phyloP scores from a whole-genome alignment of 306 rosid species.

The Castanea mollissima region DNA sequence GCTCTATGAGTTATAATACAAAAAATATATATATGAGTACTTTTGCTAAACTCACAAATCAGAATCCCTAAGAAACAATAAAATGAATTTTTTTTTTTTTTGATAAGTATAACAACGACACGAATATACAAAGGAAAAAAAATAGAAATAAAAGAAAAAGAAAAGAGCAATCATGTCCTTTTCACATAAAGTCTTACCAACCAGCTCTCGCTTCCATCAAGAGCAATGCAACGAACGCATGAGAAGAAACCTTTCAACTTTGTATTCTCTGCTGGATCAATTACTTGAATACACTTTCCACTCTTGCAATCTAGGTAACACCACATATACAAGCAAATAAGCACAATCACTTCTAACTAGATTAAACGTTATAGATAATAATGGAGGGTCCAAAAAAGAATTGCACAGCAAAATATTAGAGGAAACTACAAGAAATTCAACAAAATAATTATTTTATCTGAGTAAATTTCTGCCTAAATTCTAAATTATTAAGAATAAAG shows the following conservation, averaged over 20 bases:
- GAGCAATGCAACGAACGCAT: constrained; percentile 67
- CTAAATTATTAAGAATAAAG: constrained; percentile 5
- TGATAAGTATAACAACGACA: not conserved
- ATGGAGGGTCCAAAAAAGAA: not conserved
- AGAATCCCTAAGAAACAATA: constrained; percentile 1
- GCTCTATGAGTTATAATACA: not conserved
- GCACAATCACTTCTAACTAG: not conserved
- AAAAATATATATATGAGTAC: not conserved
- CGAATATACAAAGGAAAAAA: constrained; percentile 9
- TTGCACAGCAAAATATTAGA: constrained; percentile 6
- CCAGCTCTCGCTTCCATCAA: constrained; percentile 95
- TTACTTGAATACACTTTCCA: constrained; percentile 72
- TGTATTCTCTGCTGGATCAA: constrained; percentile 60
- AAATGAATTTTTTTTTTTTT: not conserved
- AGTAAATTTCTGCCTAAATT: not conserved
- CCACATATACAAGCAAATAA: constrained; percentile 25
- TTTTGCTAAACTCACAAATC: not conserved
- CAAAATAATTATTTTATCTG: not conserved
- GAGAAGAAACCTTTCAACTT: constrained; percentile 54
- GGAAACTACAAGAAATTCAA: not conserved
- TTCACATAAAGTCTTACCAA: constrained; percentile 57
- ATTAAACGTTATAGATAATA: not conserved
- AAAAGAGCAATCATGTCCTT: not conserved
- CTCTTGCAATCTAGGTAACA: constrained; percentile 72
- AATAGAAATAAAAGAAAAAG: not conserved